Evolutionary conservation across 139 green algal species (phyloP), one percentile per base, ranked within the genome.

Genomic region (Haematococcus lacustris): DNA sequence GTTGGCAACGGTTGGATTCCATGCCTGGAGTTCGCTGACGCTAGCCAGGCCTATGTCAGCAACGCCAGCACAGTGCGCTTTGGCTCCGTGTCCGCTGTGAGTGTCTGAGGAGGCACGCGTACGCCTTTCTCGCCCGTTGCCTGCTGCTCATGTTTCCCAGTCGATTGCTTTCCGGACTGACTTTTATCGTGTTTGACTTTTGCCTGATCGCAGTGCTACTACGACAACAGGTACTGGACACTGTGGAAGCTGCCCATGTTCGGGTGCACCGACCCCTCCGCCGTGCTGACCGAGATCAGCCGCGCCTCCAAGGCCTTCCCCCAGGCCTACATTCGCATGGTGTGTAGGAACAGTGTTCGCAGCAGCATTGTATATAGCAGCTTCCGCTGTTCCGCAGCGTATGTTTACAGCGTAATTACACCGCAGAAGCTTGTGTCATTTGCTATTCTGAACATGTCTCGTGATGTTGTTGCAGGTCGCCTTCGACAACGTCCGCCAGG

Each of bases 191-290:
- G 21, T 30, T 30, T 30, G 28, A 9, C 64, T 38, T 21, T 25
- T 40, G 23, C 21, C 17, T 3, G 41, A 3, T 1, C 50, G 66
- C 80, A 88, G 83, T 73, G 80, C 68, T 96, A 94, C 91, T 93
- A 92, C 80, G 89, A 96, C 80, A 96, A 94, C 88, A 82, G 90
- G 38, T 98, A 98, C 94, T 98, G 95, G 95, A 96, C 92, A 26
- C 97, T 99, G 94, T 99, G 90, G 89, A 99, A 99, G 94, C 93
- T 99, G 82, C 95, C 95, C 86, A 97, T 99, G 93, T 99, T 97
- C 91, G 95, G 95, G 85, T 99, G 95, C 95, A 93, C 77, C 68
- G 87, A 98, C 88, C 67, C 90, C 73, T 71, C 76, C 73, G 82
- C 96, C 81, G 95, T 99, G 68, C 88, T 98, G 76, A 70, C 61